Conservation (phyloP, 768 basidiomycete species). For the Suillus variegatus region DNA sequence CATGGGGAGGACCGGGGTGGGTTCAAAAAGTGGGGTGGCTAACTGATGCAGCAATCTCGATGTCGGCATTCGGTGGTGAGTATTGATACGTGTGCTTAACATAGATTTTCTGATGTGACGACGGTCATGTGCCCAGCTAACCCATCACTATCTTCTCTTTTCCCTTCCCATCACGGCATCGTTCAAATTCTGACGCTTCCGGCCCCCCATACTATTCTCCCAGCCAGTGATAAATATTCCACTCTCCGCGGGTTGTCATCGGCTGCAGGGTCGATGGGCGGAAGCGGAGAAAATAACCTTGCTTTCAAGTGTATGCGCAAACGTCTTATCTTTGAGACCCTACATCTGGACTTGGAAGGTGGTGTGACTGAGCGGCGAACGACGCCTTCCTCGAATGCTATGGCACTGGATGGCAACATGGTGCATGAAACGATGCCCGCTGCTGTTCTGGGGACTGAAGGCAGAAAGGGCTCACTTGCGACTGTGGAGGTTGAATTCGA, state of each 20-base stretch:
- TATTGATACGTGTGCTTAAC: slow-evolving; percentile 13
- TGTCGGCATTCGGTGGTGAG: slow-evolving; percentile 81
- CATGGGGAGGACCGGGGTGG: slow-evolving; percentile 70
- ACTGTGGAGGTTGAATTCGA: slow-evolving; percentile 50
- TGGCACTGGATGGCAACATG: slow-evolving; percentile 18
- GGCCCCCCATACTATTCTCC: slow-evolving; percentile 65
- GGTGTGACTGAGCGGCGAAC: slow-evolving; percentile 78
- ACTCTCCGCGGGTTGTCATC: slow-evolving; percentile 77
- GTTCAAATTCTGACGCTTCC: slow-evolving; percentile 79
- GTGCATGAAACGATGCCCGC: slow-evolving; percentile 14
- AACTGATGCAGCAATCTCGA: slow-evolving; percentile 71
- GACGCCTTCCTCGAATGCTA: slow-evolving; percentile 40
- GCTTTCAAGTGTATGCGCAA: slow-evolving; percentile 92
- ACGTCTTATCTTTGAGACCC: slow-evolving; percentile 85
- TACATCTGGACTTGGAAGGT: slow-evolving; percentile 88
- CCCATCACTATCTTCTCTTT: slow-evolving; percentile 69
- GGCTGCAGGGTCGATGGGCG: slow-evolving; percentile 49
- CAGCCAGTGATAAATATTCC: slow-evolving; percentile 84
- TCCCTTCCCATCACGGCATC: slow-evolving; percentile 86
- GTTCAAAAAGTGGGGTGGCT: slow-evolving; percentile 77
- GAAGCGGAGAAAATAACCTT: slow-evolving; percentile 93
- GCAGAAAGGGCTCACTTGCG: slow-evolving; percentile 29
- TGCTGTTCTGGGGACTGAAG: slow-evolving; percentile 10
- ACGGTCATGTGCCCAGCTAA: slow-evolving; percentile 51
- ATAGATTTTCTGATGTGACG: slow-evolving; percentile 11